Evolutionary conservation across 768 basidiomycete species (phyloP).

Genomic region (Termitomyces sp.): DNA sequence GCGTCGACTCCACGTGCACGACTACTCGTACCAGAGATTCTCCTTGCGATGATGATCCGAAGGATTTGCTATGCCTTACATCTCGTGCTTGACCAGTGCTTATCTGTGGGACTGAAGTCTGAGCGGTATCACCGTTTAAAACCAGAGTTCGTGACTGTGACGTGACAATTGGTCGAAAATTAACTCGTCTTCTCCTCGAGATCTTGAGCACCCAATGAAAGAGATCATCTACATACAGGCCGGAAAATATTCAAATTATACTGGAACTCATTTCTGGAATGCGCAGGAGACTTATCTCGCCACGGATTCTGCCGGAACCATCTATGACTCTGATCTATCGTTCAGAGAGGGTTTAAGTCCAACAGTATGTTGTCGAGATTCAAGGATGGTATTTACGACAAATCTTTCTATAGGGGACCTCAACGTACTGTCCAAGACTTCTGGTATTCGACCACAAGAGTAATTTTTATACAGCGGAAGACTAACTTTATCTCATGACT

Average conservation of each 20-base stretch:
- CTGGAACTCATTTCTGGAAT: slow-evolving; percentile 80
- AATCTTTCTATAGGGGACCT: slow-evolving; percentile 29
- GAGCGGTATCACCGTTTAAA: no score
- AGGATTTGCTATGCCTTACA: no score
- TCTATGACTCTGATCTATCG: slow-evolving; percentile 51
- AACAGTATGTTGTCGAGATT: slow-evolving; percentile 31
- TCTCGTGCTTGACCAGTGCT: no score
- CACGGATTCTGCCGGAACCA: slow-evolving; percentile 34
- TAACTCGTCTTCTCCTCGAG: no score
- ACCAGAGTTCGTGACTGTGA: no score
- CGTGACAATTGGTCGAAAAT: no score
- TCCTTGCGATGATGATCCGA: no score
- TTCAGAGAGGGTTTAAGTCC: slow-evolving; percentile 55
- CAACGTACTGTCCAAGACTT: slow-evolving; percentile 54
- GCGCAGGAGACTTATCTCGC: slow-evolving; percentile 67
- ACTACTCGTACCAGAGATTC: no score
- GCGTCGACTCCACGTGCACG: no score
- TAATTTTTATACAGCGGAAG: slow-evolving; percentile 18
- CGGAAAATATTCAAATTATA: slow-evolving; percentile 58
- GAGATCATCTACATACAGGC: slow-evolving; percentile 80
- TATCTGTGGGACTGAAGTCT: no score
- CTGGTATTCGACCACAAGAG: slow-evolving; percentile 67
- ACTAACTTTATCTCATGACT: not conserved
- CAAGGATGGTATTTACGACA: not conserved
- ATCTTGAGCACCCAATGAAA: slow-evolving; percentile 38